A percentile compares a stretch with the other conserved stretches of the same genome.
Evolutionary conservation across 805 yeast species (phyloP).

Genomic region (Candida endomychidarum): DNA sequence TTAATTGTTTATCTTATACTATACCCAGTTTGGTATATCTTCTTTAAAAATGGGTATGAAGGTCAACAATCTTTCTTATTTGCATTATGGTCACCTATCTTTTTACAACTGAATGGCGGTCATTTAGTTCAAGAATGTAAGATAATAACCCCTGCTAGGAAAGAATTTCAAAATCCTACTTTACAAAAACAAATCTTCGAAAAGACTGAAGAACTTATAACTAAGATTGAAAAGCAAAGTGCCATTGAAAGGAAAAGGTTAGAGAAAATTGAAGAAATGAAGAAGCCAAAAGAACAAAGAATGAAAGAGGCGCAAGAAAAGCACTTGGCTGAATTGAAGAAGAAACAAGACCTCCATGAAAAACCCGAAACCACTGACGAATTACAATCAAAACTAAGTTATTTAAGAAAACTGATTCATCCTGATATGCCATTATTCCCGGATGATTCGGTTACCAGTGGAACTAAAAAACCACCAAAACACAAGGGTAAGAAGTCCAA

Average conservation of each 20-base stretch:
- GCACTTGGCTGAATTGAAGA: constrained; percentile 16
- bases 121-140: constrained; percentile 73
- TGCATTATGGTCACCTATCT: constrained; percentile 70
- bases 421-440: constrained; percentile 18
- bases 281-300: constrained; percentile 20
- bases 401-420: constrained; percentile 13
- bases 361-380: constrained; percentile 39
- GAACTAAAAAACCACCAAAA: constrained; percentile 7
- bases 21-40: constrained; percentile 82
- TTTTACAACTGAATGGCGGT: constrained; percentile 62
- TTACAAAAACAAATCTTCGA: constrained; percentile 62
- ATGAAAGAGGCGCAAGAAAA: constrained; percentile 18
- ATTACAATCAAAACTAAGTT: constrained; percentile 33
- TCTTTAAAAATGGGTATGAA: constrained; percentile 69
- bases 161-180: constrained; percentile 61
- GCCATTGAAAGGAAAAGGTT: constrained; percentile 62
- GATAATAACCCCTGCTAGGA: constrained; percentile 51
- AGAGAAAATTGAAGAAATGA: constrained; percentile 20
- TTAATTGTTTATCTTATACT: constrained; percentile 58
- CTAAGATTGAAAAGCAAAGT: constrained; percentile 62
- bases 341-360: constrained; percentile 26
- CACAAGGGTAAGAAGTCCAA: constrained; percentile 4
- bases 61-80: constrained; percentile 80
- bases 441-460: too few species aligned
- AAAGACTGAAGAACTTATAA: constrained; percentile 58